Evolutionary conservation across 1,139 yeast genomes (phyloP).

Genomic region (Lodderomyces jiufengensis): DNA sequence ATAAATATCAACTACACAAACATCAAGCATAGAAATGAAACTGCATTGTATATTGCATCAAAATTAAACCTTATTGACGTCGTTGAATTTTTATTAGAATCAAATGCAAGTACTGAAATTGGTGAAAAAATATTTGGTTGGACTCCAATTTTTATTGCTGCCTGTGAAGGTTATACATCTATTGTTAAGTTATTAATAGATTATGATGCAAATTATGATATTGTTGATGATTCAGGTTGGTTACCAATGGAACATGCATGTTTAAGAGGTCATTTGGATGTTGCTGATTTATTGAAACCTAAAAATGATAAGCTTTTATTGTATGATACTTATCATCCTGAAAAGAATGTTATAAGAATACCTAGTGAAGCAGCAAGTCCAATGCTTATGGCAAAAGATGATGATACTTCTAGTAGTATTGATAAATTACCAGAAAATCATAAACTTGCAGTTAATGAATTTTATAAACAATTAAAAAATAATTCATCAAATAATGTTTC

Average conservation of each 20-base stretch:
- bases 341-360: conserved; percentile 33
- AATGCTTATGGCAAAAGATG: conserved; percentile 14
- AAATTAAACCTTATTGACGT: conserved; percentile 56
- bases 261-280: conserved; percentile 77
- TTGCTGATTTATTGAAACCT: conserved; percentile 62
- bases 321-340: conserved; percentile 39
- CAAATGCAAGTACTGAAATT: conserved; percentile 67
- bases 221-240: conserved; percentile 89
- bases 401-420: conserved; percentile 24
- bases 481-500: conserved; percentile 16
- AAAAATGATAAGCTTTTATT: conserved; percentile 29
- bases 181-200: conserved; percentile 55
- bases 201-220: conserved; percentile 51
- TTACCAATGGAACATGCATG: conserved; percentile 96
- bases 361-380: conserved; percentile 18
- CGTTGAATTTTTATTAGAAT: conserved; percentile 52
- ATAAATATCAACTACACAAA: conserved; percentile 66
- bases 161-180: conserved; percentile 73
- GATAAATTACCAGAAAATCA: conserved; percentile 43
- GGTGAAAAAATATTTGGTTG: conserved; percentile 83
- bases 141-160: conserved; percentile 92
- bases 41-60: conserved; percentile 77
- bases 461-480: conserved; percentile 39
- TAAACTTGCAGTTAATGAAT: conserved; percentile 32
- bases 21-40: conserved; percentile 56